phyloP scores from a whole-genome alignment of 441 rosid species.

The Raphanus hybrid region DNA sequence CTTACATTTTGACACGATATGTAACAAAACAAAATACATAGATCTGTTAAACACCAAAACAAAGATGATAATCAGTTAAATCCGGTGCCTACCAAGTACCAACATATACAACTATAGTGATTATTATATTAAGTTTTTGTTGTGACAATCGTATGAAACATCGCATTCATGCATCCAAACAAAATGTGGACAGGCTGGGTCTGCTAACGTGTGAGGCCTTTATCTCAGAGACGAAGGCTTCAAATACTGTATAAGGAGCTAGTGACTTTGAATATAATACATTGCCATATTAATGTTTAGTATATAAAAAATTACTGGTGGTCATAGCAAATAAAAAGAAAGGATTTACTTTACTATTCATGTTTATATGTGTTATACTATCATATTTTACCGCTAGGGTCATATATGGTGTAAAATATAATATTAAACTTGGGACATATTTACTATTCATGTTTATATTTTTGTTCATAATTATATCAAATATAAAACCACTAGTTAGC shows the following conservation, averaged over 20 bases:
- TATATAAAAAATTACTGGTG: neutral
- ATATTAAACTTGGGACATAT: neutral
- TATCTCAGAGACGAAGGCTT: slow-evolving; percentile 15
- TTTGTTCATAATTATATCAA: neutral
- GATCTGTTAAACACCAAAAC: slow-evolving; percentile 34
- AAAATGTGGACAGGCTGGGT: slow-evolving; percentile 36
- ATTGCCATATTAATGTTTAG: neutral
- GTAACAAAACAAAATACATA: slow-evolving; percentile 26
- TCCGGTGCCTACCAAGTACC: slow-evolving; percentile 42
- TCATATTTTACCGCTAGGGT: neutral
- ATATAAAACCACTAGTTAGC: neutral
- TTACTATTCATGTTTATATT: neutral
- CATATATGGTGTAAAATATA: neutral
- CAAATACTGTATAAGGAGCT: slow-evolving; percentile 12
- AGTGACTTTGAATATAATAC: slow-evolving; percentile 16
- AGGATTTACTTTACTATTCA: neutral
- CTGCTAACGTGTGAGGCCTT: slow-evolving; percentile 18
- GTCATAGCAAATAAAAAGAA: neutral
- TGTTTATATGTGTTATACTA: neutral
- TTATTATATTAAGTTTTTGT: neutral
- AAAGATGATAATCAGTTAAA: slow-evolving; percentile 27
- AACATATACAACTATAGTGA: slow-evolving; percentile 21
- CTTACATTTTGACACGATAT: slow-evolving; percentile 31
- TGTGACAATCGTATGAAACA: slow-evolving; percentile 28
- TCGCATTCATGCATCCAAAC: slow-evolving; percentile 38